Evolutionary conservation across 306 rosid species (phyloP), one percentile per base, ranked within the genome.

Genomic region (Psophocarpus tetragonolobus): DNA sequence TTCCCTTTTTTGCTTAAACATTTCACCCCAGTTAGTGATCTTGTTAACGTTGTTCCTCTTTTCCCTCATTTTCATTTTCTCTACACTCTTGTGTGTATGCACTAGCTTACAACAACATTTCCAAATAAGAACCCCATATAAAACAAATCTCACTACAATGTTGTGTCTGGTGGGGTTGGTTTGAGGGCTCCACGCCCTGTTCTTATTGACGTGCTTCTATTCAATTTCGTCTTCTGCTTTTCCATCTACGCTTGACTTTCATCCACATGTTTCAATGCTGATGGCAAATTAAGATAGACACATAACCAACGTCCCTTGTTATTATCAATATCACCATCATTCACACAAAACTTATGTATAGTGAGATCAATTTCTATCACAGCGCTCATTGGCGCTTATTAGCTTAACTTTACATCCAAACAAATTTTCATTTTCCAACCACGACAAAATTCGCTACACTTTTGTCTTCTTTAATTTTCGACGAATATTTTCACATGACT

Each of bases 181-280:
- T 14, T 20, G 65, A 27, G 78, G 71, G 83, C 73, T 72, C 77
- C 83, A 57, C 47, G 7, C 3, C 60, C 17, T 65, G 64, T 58
- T 45, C 15, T 65, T 33, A 4, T n/a, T n/a, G 76, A 41, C 79
- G 82, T 76, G 79, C 51, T 23, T 51, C 2, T 76, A 61, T 66
- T 36, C 7, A 72, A 73, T 33, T 77, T 76, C 74, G 12, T 32
- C 57, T 82, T 45, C 23, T 15, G 61, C 60, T 4, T 83, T 83
- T 48, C 26, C 53, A 74, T 78, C 47, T 17, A 70, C 50, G 30
- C 42, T 53, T 76, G 50, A 53, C 73, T 47, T 76, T 71, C 87
- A 66, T 71, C 74, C 80, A 41, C 86, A 79, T 65, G 78, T 64
- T 79, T 68, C 5, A 79, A 74, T 65, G 77, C 74, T 66, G 29